Base-by-base conservation (phyloP, 257 asterid species). In the Nicotiana obtusifolia region DNA sequence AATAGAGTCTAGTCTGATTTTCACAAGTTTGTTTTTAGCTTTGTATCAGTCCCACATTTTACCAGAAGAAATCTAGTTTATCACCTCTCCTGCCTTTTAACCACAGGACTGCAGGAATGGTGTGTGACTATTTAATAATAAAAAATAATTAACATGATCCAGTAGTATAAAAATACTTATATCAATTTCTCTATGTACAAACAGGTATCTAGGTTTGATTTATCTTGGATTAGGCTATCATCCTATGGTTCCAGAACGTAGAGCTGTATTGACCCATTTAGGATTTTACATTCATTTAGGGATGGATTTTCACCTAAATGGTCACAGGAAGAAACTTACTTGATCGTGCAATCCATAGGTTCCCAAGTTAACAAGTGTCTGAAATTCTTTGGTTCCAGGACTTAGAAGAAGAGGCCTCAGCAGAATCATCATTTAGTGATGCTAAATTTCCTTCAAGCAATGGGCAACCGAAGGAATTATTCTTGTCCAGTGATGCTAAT, bases 401-500 rank as follows among this genome's bases (percentile, higher is more conserved):
- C 80, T 85, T 89, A 61, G 86, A 88, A 77, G 92, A 90, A 73
- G 90, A 87, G 81, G 79, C 87, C 60, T 84, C 76, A 83, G 69
- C 17, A 60, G 95, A 90, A 82, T 88, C 93, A 83, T 85, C 95
- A 82, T 91, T 93, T 84, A 81, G 73, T 84, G 97, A 90, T 83
- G 33, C 88, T 60, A 89, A 90, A 78, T 89, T 87, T 87, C 96
- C 89, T 81, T 90, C 93, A 26, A 88, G 88, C 84, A 87, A 89
- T 83, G 93, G 89, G 81, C 91, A 90, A 77, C 95, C 97, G 9
- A 93, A 88, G 83, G 98, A 94, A 84, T 86, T 94, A 66, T 93
- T 90, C 88, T 85, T 94, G 85, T 93, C 98, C 3, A 94, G 98
- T 87, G 98, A 94, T 82, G 93, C 97, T 81, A 91, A 91, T 88